A percentile compares a stretch with the other conserved stretches of the same genome.
Evolutionary conservation across 352 stramenopile genomes (phyloP).

Genomic region (Globisporangium mamillatum): DNA sequence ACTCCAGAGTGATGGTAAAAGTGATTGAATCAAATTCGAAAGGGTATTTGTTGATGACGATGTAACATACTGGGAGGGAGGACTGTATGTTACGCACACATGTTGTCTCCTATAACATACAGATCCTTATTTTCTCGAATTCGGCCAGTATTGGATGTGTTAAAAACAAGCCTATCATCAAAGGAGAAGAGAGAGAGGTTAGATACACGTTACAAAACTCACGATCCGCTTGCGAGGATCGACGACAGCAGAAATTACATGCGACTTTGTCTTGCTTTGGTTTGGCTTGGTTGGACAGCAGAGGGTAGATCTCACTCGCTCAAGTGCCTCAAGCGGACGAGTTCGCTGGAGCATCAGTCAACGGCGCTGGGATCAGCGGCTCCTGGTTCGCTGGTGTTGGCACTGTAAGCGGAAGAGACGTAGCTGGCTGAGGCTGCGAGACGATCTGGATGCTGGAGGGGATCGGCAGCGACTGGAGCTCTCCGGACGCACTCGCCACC

Average conservation of each 20-base stretch:
- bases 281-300: not conserved
- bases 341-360: not conserved
- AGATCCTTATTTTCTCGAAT: not conserved
- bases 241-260: not conserved
- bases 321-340: not conserved
- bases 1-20: too few species aligned
- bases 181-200: not conserved
- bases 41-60: too few species aligned
- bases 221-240: not conserved
- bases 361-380: not conserved
- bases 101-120: too few species aligned
- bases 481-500: not conserved
- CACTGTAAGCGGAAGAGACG: not conserved
- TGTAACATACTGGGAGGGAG: too few species aligned
- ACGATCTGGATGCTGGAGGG: slow-evolving; percentile 18
- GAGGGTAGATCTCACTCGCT: not conserved
- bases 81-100: too few species aligned
- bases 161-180: slow-evolving; percentile 1
- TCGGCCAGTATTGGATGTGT: too few species aligned
- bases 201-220: not conserved
- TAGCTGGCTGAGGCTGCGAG: not conserved
- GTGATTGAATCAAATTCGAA: too few species aligned
- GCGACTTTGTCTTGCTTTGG: not conserved
- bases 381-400: not conserved
- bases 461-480: not conserved